These are phyloP conservation scores for Euclidium syriacum DNA, from an alignment of 345 rosid genomes.

Conservation along the genomic window DNA sequence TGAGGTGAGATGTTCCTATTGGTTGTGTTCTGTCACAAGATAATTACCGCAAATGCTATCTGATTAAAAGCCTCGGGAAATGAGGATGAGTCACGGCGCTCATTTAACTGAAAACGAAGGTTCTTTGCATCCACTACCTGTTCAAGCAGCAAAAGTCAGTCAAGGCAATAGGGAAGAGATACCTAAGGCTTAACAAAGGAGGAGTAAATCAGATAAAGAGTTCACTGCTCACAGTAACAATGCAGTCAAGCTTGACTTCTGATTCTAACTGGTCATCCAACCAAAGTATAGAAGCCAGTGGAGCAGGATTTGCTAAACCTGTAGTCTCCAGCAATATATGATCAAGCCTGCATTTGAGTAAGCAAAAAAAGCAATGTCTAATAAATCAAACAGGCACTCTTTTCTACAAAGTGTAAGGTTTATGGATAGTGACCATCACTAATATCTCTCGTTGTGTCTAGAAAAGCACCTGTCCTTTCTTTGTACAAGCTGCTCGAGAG, in stretches of 20 bases:
- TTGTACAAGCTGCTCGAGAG: conserved; percentile 85
- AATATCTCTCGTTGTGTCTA: neutral
- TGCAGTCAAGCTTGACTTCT: conserved; percentile 82
- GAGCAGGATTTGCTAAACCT: conserved; percentile 97
- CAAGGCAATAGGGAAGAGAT: neutral
- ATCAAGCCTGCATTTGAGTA: conserved; percentile 54
- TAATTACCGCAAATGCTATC: conserved; percentile 83
- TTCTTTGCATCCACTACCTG: conserved; percentile 98
- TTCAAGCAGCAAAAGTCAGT: conserved; percentile 18
- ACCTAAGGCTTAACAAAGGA: neutral
- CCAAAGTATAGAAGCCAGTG: conserved; percentile 91
- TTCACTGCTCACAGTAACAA: conserved; percentile 58
- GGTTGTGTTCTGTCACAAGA: neutral
- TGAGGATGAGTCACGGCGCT: conserved; percentile 48
- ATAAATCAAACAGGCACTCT: neutral
- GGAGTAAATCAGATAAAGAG: neutral
- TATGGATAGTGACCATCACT: neutral
- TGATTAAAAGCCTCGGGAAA: conserved; percentile 93
- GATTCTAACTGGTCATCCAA: conserved; percentile 94
- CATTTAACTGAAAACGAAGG: conserved; percentile 66
- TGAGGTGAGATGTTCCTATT: neutral
- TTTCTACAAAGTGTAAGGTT: neutral
- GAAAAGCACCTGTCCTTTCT: conserved; percentile 60
- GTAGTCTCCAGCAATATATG: conserved; percentile 96
- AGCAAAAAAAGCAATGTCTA: neutral